Conservation (phyloP, 305 asterid genomes). For the Solanum hybrid region DNA sequence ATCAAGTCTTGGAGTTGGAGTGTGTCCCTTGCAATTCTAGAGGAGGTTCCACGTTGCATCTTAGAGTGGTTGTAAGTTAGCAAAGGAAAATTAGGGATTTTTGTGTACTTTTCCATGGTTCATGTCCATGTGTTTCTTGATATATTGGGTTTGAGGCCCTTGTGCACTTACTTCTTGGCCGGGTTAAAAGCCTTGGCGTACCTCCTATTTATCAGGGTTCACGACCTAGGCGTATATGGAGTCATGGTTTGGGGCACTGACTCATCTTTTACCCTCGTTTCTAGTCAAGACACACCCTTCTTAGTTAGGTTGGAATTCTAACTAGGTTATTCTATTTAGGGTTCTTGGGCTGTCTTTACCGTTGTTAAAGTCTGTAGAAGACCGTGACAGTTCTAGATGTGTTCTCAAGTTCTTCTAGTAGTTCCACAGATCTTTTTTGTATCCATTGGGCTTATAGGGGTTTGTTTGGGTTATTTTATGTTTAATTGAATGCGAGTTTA, state of each 20-base stretch:
- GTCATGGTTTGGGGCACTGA: background rate
- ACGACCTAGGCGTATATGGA: background rate
- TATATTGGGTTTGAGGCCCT: background rate
- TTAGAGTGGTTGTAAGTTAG: background rate
- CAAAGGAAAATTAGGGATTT: background rate
- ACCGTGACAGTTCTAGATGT: background rate
- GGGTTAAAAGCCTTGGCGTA: background rate
- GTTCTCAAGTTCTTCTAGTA: background rate
- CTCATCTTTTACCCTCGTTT: background rate
- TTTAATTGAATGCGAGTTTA: background rate
- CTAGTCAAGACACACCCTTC: background rate
- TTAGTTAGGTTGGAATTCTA: background rate
- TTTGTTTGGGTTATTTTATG: background rate
- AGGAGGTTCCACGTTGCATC: background rate
- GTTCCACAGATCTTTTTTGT: background rate
- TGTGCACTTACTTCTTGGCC: no score
- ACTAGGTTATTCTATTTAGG: no score
- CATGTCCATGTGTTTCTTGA: background rate
- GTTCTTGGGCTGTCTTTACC: background rate
- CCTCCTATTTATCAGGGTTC: background rate
- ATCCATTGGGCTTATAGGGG: background rate
- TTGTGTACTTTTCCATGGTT: background rate
- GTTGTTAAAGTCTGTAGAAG: background rate
- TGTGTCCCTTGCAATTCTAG: no score
- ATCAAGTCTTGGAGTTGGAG: no score